Evolutionary conservation across 1,284 basidiomycete genomes (phyloP), one percentile per base, ranked within the genome.

Genomic region (Pseudozyma pruni): DNA sequence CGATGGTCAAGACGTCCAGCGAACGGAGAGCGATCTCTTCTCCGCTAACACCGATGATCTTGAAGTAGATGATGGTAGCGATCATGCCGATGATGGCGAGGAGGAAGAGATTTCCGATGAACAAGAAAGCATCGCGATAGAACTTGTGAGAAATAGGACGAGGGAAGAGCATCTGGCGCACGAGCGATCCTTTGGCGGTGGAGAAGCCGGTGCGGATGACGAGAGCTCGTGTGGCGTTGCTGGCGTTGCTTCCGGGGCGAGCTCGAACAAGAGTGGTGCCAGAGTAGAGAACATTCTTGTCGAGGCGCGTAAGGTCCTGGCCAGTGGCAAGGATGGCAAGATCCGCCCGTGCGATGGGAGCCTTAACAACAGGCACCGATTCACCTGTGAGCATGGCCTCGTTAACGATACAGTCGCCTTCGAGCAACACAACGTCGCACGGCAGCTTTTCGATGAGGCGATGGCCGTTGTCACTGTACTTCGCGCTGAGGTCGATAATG

Each of bases 341-440:
- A 13, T 50, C 38, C 31, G 23, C 17, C 17, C 22, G 23, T 1
- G 52, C 34, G 27, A 57, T 40, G 40, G 68, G 51, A 1, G 50
- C 20, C 41, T 74, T 74, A 42, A 52, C 43, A 0, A 73, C 63
- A 4, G 72, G 72, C 1, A 73, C 63, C 13, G 62, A 56, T 43
- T 74, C 72, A n/a, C 72, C 72, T 6, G 72, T 72, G 17, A 74
- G 51, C 72, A 74, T 74, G 14, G 62, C 39, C 37, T 74, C 72
- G 55, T 63, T 62, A 20, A 61, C 62, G 39, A 74, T 67, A 35
- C 54, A 61, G 23, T 64, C 70, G 46, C 69, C 60, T 49, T 67
- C 56, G 19, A 74, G 45, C 22, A 74, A 42, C 4, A 72, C 37
- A 9, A 54, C 13, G 38, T 74, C 71, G 51, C 62, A 67, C 8